Evolutionary conservation across 495 filamentous ascomycete genomes (phyloP), one percentile per base, ranked within the genome.

Genomic region (Penicillium riverlandense): DNA sequence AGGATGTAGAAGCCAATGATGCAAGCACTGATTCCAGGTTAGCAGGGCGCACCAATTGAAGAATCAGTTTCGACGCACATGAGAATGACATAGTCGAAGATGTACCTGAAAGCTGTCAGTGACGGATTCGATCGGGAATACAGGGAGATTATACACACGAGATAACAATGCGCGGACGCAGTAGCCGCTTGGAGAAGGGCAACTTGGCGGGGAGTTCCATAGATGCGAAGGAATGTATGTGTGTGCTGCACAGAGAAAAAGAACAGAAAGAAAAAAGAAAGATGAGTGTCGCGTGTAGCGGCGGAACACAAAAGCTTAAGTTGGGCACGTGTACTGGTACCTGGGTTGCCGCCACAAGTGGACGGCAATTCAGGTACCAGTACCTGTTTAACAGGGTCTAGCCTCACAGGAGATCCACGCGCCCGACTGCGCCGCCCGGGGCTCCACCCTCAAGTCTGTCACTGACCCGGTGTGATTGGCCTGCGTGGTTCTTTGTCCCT

Each of bases 41-140:
- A 45, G 57, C 48, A 39, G 74, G 58, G 29, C 63, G 66, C 14
- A 71, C 2, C 32, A 5, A 34, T 34, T 34, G 10, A 9, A 41
- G 12, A 49, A 45, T 34, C 32, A 8, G 7, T 27, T 15, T 33
- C 12, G 35, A 36, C 78, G 43, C 54, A 83, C 75, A 85, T 53
- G 40, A 86, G 73, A 41, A 84, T 78, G 33, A 80, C 67, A 72
- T 84, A 86, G 69, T 85, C 82, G 40, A 82, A 60, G 38, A 84
- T 75, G 54, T 86, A 86, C 54, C 79, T 83, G 47, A 12, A 38
- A 2, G 31, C 7, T 29, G 44, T 50, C 39, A 50, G 49, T 46
- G 27, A 7, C 12, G 33, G 27, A 43, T 42, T 32, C 37, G 12
- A 44, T 11, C 40, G 39, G 30, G 41, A 37, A 42, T 35, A 34